phyloP scores from a whole-genome alignment of 1,284 basidiomycete genomes.

The Fomes fomentarius region DNA sequence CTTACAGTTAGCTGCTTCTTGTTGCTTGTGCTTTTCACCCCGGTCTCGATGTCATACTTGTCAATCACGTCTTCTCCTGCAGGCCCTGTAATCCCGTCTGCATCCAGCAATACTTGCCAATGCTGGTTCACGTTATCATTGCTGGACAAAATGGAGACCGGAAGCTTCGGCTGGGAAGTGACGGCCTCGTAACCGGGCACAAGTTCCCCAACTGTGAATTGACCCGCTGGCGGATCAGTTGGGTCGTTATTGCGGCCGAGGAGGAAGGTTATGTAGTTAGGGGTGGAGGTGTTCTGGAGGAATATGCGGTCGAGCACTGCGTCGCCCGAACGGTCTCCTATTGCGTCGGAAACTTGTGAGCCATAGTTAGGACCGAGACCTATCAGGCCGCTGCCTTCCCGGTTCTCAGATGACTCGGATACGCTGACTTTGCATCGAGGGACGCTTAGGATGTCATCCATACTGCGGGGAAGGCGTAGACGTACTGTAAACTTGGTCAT shows the following conservation, averaged over 20 bases:
- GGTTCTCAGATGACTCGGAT: constrained; percentile 15
- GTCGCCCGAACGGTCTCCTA: constrained; percentile 37
- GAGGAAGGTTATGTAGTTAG: constrained; percentile 54
- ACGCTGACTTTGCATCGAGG: constrained; percentile 31
- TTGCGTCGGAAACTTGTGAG: constrained; percentile 30
- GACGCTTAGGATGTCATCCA: too few relatives aligned
- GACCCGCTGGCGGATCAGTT: constrained; percentile 30
- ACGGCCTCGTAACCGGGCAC: constrained; percentile 34
- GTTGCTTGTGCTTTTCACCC: constrained; percentile 43
- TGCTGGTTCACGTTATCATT: constrained; percentile 30
- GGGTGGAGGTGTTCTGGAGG: constrained; percentile 50
- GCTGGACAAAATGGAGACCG: constrained; percentile 29
- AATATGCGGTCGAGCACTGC: constrained; percentile 64
- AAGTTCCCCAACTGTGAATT: constrained; percentile 39
- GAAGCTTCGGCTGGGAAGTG: constrained; percentile 34
- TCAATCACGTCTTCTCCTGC: constrained; percentile 34
- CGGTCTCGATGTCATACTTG: constrained; percentile 44
- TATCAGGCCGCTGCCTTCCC: constrained; percentile 34
- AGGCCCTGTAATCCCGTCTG: constrained; percentile 28
- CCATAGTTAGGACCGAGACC: constrained; percentile 41
- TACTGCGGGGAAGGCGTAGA: constrained; percentile 15
- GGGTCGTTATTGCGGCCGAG: constrained; percentile 32
- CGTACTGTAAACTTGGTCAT: constrained; percentile 63
- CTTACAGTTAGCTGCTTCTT: constrained; percentile 45
- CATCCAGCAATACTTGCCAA: constrained; percentile 37